Evolutionary conservation across 306 rosid genomes (phyloP), one percentile per base, ranked within the genome.

Genomic region (Lupinus albus): DNA sequence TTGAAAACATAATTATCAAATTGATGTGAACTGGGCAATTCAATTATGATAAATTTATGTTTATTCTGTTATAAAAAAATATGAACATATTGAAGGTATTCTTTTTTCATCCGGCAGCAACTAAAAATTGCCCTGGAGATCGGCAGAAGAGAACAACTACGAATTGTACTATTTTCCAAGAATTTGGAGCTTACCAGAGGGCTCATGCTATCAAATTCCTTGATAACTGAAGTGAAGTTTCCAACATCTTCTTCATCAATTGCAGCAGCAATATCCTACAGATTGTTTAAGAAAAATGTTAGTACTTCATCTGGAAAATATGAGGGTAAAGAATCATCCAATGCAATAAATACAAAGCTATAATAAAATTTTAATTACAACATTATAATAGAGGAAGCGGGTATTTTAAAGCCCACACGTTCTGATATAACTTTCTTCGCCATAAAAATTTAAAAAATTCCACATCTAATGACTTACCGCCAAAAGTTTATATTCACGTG

Each of bases 131-230:
- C 7, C 13, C 30, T 0, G 30, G 30, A 4, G 30, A 25, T 25
- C 0, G 30, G 30, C 4, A 25, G 30, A 25, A 25, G 4, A 25
- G 30, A 41, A 13, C 64, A 21, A 54, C 41, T 36, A 52, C 36
- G 35, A 45, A 2, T 17, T 11, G 20, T 54, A 4, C 13, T 3
- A 33, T 45, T 7, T 74, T 71, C 39, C 44, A 50, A 4, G 11
- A 61, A 62, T 41, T 32, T 36, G 6, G 72, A 30, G 57, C 36
- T 76, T 84, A 94, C 99, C 96, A 94, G 80, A 55, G 95, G 86
- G 75, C 95, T 86, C 96, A 94, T 88, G 83, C 97, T 82, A 77
- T 94, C 97, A 60, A 94, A 94, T 66, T 94, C 99, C 86, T 94
- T 90, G 54, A 94, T 66, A 69, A 81, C 99, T 64, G 84, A 95